A percentile compares a stretch with the other conserved stretches of the same genome.
These are phyloP conservation scores for Epicoccum nigrum DNA, from an alignment of 2,329 filamentous ascomycete species.

Conservation along the genomic window DNA sequence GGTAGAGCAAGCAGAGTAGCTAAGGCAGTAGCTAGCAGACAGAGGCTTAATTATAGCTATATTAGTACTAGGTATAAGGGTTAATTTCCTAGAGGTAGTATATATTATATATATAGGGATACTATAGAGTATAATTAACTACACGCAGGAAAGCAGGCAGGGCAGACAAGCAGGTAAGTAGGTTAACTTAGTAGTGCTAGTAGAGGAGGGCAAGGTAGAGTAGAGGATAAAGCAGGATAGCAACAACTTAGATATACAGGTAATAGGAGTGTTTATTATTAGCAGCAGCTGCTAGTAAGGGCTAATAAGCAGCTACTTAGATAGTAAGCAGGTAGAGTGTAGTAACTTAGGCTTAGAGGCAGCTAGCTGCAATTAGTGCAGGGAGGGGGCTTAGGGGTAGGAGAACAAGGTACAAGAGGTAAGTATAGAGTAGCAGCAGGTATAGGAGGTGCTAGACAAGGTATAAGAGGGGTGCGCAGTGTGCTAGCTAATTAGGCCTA, in stretches of 20 bases:
- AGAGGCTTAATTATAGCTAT: slow-evolving; percentile 26
- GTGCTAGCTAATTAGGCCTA: no score
- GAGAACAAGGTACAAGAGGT: no score
- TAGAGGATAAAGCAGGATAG: slow-evolving; percentile 5
- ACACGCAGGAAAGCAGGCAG: slow-evolving; percentile 9
- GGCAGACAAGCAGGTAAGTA: slow-evolving; percentile 6
- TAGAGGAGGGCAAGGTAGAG: slow-evolving; percentile 14
- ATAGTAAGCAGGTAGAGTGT: no score
- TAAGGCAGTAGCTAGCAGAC: slow-evolving; percentile 13
- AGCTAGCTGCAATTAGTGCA: no score
- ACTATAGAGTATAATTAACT: slow-evolving; percentile 18
- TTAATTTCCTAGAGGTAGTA: slow-evolving; percentile 22
- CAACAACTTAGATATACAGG: slow-evolving; percentile 4
- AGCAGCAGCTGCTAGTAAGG: no score
- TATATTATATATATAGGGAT: slow-evolving; percentile 12
- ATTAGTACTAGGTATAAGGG: slow-evolving; percentile 21
- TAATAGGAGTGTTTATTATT: slow-evolving; percentile 4
- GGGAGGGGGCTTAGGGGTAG: no score
- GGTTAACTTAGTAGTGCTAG: slow-evolving; percentile 11
- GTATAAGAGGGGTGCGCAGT: no score
- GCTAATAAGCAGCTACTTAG: no score
- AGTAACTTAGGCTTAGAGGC: no score
- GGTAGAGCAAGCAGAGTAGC: slow-evolving; percentile 8
- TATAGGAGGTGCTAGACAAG: no score
- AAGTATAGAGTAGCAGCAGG: no score